phyloP scores from a whole-genome alignment of 2,329 filamentous ascomycete species.

The Diaporthe nobilis region DNA sequence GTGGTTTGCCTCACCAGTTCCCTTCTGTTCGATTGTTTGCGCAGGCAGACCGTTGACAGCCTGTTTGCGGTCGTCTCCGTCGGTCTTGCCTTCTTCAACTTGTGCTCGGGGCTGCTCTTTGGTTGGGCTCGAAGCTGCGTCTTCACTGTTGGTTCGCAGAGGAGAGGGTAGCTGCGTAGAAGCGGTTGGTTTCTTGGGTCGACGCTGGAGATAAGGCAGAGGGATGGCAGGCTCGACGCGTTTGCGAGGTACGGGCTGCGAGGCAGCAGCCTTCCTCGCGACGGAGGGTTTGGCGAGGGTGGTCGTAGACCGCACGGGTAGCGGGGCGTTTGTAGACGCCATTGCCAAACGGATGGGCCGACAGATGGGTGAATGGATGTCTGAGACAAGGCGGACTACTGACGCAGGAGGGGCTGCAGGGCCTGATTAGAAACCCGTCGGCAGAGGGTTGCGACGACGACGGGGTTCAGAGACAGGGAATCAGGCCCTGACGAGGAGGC shows the following conservation, averaged over 20 bases:
- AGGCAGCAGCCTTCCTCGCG: constrained; percentile 23
- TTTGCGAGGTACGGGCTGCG: constrained; percentile 30
- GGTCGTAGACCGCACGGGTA: not conserved
- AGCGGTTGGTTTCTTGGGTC: constrained; percentile 34
- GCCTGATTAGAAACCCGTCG: constrained; percentile 34
- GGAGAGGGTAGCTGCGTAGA: constrained; percentile 36
- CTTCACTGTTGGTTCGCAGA: constrained; percentile 39
- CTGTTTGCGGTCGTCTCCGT: constrained; percentile 24
- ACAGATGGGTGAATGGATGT: constrained; percentile 2
- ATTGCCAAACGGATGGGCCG: constrained; percentile 30
- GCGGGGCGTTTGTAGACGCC: constrained; percentile 37
- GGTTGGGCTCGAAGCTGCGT: constrained; percentile 23
- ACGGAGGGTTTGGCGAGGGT: constrained; percentile 12
- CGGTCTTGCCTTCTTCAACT: not conserved
- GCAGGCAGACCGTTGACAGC: constrained; percentile 10
- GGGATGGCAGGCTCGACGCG: constrained; percentile 40
- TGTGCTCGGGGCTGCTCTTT: not conserved
- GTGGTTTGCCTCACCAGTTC: not conserved
- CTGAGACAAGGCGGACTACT: constrained; percentile 19
- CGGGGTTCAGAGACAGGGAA: constrained; percentile 29
- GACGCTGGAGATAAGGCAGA: constrained; percentile 40
- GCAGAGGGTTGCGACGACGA: constrained; percentile 26
- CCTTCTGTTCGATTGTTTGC: constrained; percentile 30
- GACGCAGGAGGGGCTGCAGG: constrained; percentile 30
- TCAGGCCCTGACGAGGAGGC: constrained; percentile 32